phyloP scores from a whole-genome alignment of 2,329 filamentous ascomycete species.

The Colletotrichum sp. region DNA sequence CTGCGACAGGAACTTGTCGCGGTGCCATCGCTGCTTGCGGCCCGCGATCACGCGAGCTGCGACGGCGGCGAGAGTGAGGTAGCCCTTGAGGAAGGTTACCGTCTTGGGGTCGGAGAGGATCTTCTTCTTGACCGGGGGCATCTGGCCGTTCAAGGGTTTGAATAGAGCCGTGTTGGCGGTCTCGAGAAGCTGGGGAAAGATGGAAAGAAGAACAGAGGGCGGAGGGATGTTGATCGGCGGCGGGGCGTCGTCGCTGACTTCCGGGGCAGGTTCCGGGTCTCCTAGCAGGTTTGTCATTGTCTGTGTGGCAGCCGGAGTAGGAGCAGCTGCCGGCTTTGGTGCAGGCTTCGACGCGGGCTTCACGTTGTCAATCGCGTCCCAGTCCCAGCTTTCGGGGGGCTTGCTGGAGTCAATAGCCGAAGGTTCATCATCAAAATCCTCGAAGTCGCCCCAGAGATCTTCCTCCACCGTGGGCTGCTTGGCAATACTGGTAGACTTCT shows the following conservation, averaged over 20 bases:
- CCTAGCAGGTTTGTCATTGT: background rate
- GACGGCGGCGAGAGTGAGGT: constrained; percentile 68
- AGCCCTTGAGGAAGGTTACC: constrained; percentile 66
- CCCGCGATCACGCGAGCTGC: constrained; percentile 84
- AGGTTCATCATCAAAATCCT: constrained; percentile 38
- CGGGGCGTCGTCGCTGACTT: constrained; percentile 38
- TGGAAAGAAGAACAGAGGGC: constrained; percentile 79
- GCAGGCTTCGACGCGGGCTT: constrained; percentile 23
- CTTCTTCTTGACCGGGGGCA: constrained; percentile 61
- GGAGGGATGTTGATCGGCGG: constrained; percentile 90
- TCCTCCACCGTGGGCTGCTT: constrained; percentile 39
- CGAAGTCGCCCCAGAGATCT: constrained; percentile 55
- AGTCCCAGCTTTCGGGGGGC: constrained; percentile 49
- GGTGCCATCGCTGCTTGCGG: constrained; percentile 87
- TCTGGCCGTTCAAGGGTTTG: constrained; percentile 65
- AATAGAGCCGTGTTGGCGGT: constrained; percentile 70
- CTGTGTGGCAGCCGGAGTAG: background rate
- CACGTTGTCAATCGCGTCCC: constrained; percentile 47
- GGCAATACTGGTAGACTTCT: background rate
- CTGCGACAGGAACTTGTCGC: constrained; percentile 83
- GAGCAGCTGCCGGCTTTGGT: background rate
- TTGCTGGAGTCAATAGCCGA: constrained; percentile 21
- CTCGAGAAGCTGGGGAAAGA: constrained; percentile 75
- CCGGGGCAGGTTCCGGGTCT: background rate
- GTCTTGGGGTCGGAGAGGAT: constrained; percentile 69